Conservation (phyloP, 2,329 filamentous ascomycete genomes). For the Neoscytalidium dimidiatum region DNA sequence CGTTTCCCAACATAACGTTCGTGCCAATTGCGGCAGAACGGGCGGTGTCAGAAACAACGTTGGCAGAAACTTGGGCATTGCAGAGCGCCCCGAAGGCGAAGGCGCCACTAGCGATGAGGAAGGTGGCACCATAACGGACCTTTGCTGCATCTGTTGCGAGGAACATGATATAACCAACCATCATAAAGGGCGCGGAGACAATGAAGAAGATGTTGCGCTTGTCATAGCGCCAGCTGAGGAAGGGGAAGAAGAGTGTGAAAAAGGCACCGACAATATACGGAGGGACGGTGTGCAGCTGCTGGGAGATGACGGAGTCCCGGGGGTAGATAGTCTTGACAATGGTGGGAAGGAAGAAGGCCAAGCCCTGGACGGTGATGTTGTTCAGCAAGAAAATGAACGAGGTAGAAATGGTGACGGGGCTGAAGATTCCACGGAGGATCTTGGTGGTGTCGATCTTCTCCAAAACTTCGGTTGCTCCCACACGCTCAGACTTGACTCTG, state of each 20-base stretch:
- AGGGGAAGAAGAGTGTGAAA: conserved; percentile 64
- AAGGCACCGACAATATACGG: conserved; percentile 70
- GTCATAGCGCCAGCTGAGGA: conserved; percentile 63
- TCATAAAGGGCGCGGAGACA: conserved; percentile 61
- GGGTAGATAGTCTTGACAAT: conserved; percentile 72
- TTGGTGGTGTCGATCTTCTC: conserved; percentile 64
- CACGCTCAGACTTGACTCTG: conserved; percentile 68
- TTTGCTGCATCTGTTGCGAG: conserved; percentile 52
- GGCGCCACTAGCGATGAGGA: conserved; percentile 65
- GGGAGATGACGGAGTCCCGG: conserved; percentile 55
- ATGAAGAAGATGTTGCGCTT: conserved; percentile 63
- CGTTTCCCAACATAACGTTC: conserved; percentile 71
- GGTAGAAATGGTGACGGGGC: conserved; percentile 61
- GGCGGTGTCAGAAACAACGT: conserved; percentile 71
- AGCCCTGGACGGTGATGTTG: conserved; percentile 71
- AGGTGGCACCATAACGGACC: conserved; percentile 69
- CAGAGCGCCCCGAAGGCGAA: conserved; percentile 66
- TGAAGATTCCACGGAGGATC: conserved; percentile 62
- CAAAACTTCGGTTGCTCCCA: conserved; percentile 63
- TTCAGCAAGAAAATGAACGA: conserved; percentile 63
- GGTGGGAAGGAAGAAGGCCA: conserved; percentile 70
- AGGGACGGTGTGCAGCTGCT: conserved; percentile 71
- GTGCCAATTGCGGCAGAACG: conserved; percentile 66
- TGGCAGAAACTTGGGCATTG: conserved; percentile 69
- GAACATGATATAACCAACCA: conserved; percentile 72